Percentiles rank a stretch among this genome's conserved stretches.
phyloP scores from a whole-genome alignment of 73 alveolate genomes.

The Vitrella brassicaformis region DNA sequence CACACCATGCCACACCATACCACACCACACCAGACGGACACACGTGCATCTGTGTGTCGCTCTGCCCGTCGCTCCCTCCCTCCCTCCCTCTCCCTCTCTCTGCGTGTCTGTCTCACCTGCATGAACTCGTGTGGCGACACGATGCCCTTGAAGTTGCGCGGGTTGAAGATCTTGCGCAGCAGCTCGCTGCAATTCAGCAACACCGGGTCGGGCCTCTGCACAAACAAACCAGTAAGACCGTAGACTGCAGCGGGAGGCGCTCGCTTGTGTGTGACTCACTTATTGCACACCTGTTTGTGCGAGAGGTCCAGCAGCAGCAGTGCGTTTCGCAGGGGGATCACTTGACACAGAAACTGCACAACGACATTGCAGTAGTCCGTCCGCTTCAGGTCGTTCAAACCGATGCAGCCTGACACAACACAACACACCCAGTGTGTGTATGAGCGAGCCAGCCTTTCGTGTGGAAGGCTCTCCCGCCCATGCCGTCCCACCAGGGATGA shows the following conservation, averaged over 20 bases:
- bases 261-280: too few relatives aligned
- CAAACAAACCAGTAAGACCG: too few relatives aligned
- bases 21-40: too few relatives aligned
- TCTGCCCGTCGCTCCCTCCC: neutral
- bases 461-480: too few relatives aligned
- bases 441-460: too few relatives aligned
- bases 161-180: slow-evolving; percentile 88
- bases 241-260: too few relatives aligned
- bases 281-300: neutral
- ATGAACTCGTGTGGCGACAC: slow-evolving; percentile 81
- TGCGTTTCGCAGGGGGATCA: slow-evolving; percentile 20
- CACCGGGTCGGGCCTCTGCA: slow-evolving; percentile 25
- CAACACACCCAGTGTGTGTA: too few relatives aligned
- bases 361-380: slow-evolving; percentile 85
- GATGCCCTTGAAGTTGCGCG: slow-evolving; percentile 82
- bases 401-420: slow-evolving; percentile 35
- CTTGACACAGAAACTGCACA: slow-evolving; percentile 73
- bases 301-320: neutral
- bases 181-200: slow-evolving; percentile 63
- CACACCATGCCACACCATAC: too few relatives aligned
- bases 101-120: slow-evolving; percentile 65
- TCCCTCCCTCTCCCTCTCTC: too few relatives aligned
- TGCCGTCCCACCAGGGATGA: slow-evolving; percentile 25
- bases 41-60: neutral
- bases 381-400: slow-evolving; percentile 80